A percentile compares a stretch with the other conserved stretches of the same genome.
Evolutionary conservation across 2,329 filamentous ascomycete species (phyloP).

Genomic region (Didymella keratinophila): DNA sequence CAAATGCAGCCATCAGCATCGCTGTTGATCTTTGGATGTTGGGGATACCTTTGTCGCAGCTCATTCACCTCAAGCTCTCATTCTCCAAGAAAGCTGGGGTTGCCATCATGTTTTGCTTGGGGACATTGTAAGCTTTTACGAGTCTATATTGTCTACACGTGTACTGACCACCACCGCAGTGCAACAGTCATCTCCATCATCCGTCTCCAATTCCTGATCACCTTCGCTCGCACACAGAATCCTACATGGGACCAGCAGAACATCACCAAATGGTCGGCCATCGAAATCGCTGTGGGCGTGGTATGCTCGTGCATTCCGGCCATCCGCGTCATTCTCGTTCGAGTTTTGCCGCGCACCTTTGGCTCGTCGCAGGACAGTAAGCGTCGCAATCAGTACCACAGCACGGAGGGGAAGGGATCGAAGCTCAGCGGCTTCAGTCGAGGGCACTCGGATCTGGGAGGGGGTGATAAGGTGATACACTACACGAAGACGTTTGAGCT

Average conservation of each 20-base stretch:
- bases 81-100: not conserved
- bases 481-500: not conserved
- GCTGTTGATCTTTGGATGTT: slow-evolving; percentile 34
- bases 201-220: not conserved
- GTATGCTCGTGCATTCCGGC: slow-evolving; percentile 54
- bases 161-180: not conserved
- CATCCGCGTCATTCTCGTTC: slow-evolving; percentile 32
- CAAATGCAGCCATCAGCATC: slow-evolving; percentile 41
- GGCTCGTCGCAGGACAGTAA: not conserved
- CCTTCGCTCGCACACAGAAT: not conserved
- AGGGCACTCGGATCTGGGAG: not conserved
- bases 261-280: not conserved
- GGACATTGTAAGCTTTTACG: not conserved
- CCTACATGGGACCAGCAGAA: slow-evolving; percentile 4
- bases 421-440: not conserved
- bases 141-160: not conserved
- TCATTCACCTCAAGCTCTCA: not conserved
- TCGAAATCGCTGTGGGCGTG: slow-evolving; percentile 34
- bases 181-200: not conserved
- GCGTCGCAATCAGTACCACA: not conserved
- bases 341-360: not conserved
- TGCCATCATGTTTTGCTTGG: not conserved
- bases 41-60: slow-evolving; percentile 19
- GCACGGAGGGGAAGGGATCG: not conserved
- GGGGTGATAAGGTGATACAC: not conserved